These are phyloP conservation scores for Silybum marianum DNA, from an alignment of 129 eudicot genomes.

Conservation along the genomic window DNA sequence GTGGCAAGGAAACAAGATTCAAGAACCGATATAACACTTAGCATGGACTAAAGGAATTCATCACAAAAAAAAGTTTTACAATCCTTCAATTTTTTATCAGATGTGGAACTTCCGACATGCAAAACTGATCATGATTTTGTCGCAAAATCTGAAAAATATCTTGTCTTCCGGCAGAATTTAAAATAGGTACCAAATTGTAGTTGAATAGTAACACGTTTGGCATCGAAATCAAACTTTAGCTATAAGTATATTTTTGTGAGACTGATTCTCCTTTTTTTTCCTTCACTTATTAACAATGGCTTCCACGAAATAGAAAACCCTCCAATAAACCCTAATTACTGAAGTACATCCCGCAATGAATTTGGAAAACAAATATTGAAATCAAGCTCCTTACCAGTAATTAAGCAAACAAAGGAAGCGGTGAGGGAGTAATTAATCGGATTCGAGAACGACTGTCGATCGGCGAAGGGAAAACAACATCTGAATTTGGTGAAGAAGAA, in stretches of 20 bases:
- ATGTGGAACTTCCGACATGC: background rate
- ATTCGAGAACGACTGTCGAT: constrained; percentile 2
- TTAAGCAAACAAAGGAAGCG: constrained; percentile 4
- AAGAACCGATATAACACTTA: background rate
- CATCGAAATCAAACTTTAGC: background rate
- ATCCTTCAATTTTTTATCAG: background rate
- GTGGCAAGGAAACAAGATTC: background rate
- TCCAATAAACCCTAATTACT: constrained; percentile 16
- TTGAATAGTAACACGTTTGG: background rate
- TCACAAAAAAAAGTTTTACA: background rate
- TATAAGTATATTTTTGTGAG: background rate
- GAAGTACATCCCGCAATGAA: constrained; percentile 11
- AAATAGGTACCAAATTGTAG: constrained; percentile 6
- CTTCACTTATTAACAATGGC: background rate
- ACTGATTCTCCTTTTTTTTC: background rate
- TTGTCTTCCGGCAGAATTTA: background rate
- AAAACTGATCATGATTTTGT: background rate
- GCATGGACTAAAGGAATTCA: background rate
- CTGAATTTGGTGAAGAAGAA: background rate
- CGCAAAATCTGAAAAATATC: background rate
- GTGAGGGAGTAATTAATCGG: background rate
- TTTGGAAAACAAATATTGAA: background rate
- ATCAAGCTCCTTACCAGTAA: constrained; percentile 10
- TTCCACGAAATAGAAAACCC: background rate
- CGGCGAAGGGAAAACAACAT: constrained; percentile 1